Evolutionary conservation across 2,329 filamentous ascomycete species (phyloP), one percentile per base, ranked within the genome.

Genomic region (Fusarium sp.): DNA sequence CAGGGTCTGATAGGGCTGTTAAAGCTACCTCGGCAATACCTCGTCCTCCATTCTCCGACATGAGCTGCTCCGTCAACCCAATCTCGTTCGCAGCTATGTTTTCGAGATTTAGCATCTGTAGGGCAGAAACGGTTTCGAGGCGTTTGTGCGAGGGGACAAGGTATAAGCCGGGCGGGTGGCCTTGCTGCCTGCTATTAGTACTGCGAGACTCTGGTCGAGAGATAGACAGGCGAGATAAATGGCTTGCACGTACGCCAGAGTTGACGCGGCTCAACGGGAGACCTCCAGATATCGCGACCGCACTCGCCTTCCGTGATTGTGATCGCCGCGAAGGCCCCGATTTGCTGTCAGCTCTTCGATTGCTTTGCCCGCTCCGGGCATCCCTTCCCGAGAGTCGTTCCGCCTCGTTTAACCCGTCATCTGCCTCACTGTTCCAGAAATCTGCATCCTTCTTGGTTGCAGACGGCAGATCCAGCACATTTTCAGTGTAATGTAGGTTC

Each of bases 41-140:
- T 26, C 95, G 89, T 19, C 92, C 95, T 2, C 94, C 92, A 75
- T 95, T 97, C 75, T 98, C 96, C 1, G 93, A 90, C 83, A 98
- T 93, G 78, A 97, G 90, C 53, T 96, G 93, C 76, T 97, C 93
- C 0, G 90, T 92, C 46, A 98, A 84, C 7, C 94, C 94, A 58
- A 96, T 88, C 70, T 97, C 94, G 41, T 92, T 91, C 62, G 94
- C 90, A 0, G 94, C 94, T 56, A 96, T 92, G 74, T 96, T 94
- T 79, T 98, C 96, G 2, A 98, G 87, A 65, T 96, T 95, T 28
- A 97, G 87, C 88, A 97, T 96, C 75, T 97, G 93, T 39, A 96
- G 83, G 7, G 95, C 86, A 19, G 88, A 90, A 30, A 91, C 87
- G 7, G 87, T 83, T 71, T 90, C 88, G 28, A 89, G 80, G 14